Conservation (phyloP, 306 rosid genomes). For the Cotoneaster glaucophyllus region DNA sequence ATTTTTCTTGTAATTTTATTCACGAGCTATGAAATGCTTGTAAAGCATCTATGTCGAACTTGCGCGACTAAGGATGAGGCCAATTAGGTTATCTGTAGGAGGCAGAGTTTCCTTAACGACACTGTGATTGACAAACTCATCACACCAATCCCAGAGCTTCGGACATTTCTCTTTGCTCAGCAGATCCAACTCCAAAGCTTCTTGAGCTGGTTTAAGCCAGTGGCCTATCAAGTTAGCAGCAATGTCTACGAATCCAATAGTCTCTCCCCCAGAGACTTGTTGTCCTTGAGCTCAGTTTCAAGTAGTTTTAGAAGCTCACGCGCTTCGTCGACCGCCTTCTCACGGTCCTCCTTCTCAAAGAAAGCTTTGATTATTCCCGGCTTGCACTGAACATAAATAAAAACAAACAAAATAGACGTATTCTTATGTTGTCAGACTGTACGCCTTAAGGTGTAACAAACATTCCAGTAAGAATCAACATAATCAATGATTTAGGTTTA, state of each 20-base stretch:
- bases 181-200: conserved; percentile 26
- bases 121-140: conserved; percentile 21
- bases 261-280: conserved; percentile 54
- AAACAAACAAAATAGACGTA: background rate
- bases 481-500: no score
- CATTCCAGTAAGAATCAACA: no score
- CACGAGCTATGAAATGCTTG: background rate
- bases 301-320: conserved; percentile 9
- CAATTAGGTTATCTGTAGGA: conserved; percentile 24
- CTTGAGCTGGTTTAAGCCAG: conserved; percentile 42
- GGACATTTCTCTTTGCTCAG: conserved; percentile 34
- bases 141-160: conserved; percentile 34
- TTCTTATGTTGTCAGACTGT: background rate
- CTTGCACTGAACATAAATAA: conserved; percentile 4
- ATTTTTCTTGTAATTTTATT: background rate
- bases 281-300: conserved; percentile 43
- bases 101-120: conserved; percentile 30
- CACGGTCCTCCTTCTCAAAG: conserved; percentile 13
- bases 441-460: no score
- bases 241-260: conserved; percentile 41
- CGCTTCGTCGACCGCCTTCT: conserved; percentile 22
- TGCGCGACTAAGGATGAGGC: conserved; percentile 9
- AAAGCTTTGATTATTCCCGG: conserved; percentile 13
- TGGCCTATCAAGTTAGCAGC: conserved; percentile 26
- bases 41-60: background rate